Evolutionary conservation across 768 basidiomycete genomes (phyloP).

Genomic region (Cytidiella melzeri): DNA sequence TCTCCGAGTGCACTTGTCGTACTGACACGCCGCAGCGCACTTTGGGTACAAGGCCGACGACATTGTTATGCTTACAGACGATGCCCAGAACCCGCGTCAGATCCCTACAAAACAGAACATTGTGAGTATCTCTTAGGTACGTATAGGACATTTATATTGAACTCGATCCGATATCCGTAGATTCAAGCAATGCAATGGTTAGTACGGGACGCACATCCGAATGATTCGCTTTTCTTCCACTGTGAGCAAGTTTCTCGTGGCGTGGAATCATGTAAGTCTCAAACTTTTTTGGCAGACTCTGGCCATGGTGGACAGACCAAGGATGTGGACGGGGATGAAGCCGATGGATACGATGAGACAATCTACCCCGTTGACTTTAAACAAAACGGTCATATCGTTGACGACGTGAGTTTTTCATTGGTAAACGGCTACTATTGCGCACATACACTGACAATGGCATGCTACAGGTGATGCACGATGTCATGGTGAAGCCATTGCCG

Average conservation of each 20-base stretch:
- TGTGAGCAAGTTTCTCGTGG: conserved; percentile 27
- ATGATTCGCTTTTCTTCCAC: conserved; percentile 51
- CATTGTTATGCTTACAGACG: conserved; percentile 55
- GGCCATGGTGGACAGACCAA: conserved; percentile 92
- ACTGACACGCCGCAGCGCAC: conserved; percentile 22
- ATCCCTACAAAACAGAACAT: conserved; percentile 52
- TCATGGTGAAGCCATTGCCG: conserved; percentile 53
- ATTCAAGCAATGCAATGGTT: conserved; percentile 55
- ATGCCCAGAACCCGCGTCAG: conserved; percentile 35
- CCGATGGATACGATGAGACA: conserved; percentile 78
- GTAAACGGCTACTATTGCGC: not conserved
- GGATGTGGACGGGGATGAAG: conserved; percentile 74
- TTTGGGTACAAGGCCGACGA: conserved; percentile 47
- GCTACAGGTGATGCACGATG: conserved; percentile 33
- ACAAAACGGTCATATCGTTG: conserved; percentile 69
- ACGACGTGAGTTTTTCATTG: conserved; percentile 44
- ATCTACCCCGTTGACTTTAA: conserved; percentile 91
- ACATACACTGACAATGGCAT: conserved; percentile 4
- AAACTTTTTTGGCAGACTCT: conserved; percentile 50
- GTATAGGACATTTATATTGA: not conserved
- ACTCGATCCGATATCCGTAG: conserved; percentile 19
- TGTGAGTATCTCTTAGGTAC: too few species aligned
- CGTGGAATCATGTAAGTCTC: not conserved
- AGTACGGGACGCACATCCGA: conserved; percentile 44
- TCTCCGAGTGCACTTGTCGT: not conserved